Base-by-base conservation (phyloP, 2,329 filamentous ascomycete species). In the Bisporella sp. region DNA sequence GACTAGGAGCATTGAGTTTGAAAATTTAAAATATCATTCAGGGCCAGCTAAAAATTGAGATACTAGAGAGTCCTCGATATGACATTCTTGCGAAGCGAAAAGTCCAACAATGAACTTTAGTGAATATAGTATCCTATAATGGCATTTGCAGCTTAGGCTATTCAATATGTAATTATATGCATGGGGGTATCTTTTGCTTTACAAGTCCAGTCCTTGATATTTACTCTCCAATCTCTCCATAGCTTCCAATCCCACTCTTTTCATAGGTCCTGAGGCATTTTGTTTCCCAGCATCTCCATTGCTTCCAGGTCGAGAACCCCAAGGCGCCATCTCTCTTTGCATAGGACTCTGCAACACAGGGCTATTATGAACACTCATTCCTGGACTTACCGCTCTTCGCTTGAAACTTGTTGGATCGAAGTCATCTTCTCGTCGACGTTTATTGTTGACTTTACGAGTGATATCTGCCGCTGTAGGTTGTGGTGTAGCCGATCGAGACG, bases 351-450 rank as follows among this genome's bases (percentile, higher is more conserved):
- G 89, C 59, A 92, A 79, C 35, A 96, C 77, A 1, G 92, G 92
- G 54, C 88, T 95, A 68, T 92, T 95, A 62, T 95, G 89, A 1
- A 86, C 85, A 66, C 89, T 95, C 75, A 96, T 84, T 12, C 91
- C 89, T 0, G 92, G 92, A 52, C 87, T 93, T 2, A 97, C 92
- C 29, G 92, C 92, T 41, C 92, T 81, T 12, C 92, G 81, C 70
- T 97, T 97, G 72, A 96, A 91, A 54, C 85, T 87, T 39, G 84
- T 78, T 2, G 88, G 85, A 64, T 97, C 91, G 51, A 96, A 85
- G 62, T 96, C 91, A 62, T 96, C 90, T 55, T 96, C 92, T 50
- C 90, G 79, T 28, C 89, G 81, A n/a, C 92, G 83, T 66, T 92
- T 93, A 66, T 79, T 82, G 66, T 87, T 84, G 48, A 89, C 84